Percentiles rank a stretch among this genome's conserved stretches.
phyloP scores from a whole-genome alignment of 2,329 filamentous ascomycete genomes.

The Diaporthe velutina region DNA sequence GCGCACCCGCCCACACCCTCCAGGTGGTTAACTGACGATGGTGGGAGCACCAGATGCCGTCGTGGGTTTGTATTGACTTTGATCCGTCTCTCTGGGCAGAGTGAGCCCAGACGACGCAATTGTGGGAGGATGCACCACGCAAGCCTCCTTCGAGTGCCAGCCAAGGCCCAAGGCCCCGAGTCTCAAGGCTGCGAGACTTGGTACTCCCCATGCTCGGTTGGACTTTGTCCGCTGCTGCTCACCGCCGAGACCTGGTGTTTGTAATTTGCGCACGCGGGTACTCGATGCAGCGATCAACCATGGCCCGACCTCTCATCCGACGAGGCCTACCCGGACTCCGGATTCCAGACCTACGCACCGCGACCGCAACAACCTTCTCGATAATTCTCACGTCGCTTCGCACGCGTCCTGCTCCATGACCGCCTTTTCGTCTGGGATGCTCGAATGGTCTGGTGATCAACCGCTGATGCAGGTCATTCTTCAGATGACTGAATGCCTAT shows the following conservation, averaged over 20 bases:
- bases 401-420: slow-evolving; percentile 1
- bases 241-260: slow-evolving; percentile 30
- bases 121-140: slow-evolving; percentile 31
- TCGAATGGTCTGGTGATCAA: slow-evolving; percentile 4
- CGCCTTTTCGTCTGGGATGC: slow-evolving; percentile 1
- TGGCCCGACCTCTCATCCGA: slow-evolving; percentile 23
- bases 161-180: slow-evolving; percentile 1
- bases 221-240: slow-evolving; percentile 4
- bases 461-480: slow-evolving; percentile 15
- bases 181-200: slow-evolving; percentile 9
- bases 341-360: slow-evolving; percentile 14
- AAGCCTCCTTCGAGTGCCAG: slow-evolving; percentile 2
- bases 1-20: background rate
- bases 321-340: slow-evolving; percentile 1
- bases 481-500: background rate
- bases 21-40: background rate
- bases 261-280: slow-evolving; percentile 12
- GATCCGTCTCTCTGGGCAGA: slow-evolving; percentile 25
- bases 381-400: slow-evolving; percentile 14
- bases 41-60: slow-evolving; percentile 11
- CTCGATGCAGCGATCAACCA: slow-evolving; percentile 26
- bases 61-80: slow-evolving; percentile 21
- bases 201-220: background rate
- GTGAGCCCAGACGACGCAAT: slow-evolving; percentile 31
- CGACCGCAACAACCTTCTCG: slow-evolving; percentile 2